Percentiles rank a stretch among this genome's conserved stretches.
Evolutionary conservation across 768 basidiomycete species (phyloP).

Genomic region (Serendipita sp.): DNA sequence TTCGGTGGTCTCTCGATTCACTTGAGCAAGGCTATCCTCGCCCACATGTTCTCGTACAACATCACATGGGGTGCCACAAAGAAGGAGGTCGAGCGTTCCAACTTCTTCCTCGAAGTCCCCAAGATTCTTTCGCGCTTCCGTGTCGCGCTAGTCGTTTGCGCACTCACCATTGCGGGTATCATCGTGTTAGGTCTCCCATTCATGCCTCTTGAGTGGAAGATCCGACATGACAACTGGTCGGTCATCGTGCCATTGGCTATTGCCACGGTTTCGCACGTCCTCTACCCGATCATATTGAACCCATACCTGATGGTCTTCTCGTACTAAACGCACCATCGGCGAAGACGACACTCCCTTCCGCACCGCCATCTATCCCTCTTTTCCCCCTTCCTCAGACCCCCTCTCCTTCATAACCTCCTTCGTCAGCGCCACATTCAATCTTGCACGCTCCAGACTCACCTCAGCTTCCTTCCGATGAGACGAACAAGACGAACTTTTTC

Average conservation of each 20-base stretch:
- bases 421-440: neutral
- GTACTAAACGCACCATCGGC: constrained; percentile 19
- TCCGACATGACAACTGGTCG: constrained; percentile 53
- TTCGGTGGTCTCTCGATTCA: neutral
- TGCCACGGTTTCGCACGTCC: constrained; percentile 45
- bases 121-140: constrained; percentile 69
- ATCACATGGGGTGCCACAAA: constrained; percentile 15
- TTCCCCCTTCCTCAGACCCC: neutral
- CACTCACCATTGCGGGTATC: constrained; percentile 35
- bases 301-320: constrained; percentile 83
- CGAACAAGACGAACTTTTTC: no score
- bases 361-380: neutral
- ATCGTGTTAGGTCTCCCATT: constrained; percentile 34
- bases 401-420: neutral
- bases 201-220: constrained; percentile 47
- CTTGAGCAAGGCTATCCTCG: constrained; percentile 31
- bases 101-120: constrained; percentile 84
- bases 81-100: constrained; percentile 64
- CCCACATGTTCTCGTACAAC: constrained; percentile 61
- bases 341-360: neutral
- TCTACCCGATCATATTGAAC: constrained; percentile 66
- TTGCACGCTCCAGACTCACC: no score
- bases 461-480: no score
- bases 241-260: constrained; percentile 62
- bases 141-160: constrained; percentile 41